phyloP scores from a whole-genome alignment of 768 basidiomycete genomes.

The Lactifluus piperatus region DNA sequence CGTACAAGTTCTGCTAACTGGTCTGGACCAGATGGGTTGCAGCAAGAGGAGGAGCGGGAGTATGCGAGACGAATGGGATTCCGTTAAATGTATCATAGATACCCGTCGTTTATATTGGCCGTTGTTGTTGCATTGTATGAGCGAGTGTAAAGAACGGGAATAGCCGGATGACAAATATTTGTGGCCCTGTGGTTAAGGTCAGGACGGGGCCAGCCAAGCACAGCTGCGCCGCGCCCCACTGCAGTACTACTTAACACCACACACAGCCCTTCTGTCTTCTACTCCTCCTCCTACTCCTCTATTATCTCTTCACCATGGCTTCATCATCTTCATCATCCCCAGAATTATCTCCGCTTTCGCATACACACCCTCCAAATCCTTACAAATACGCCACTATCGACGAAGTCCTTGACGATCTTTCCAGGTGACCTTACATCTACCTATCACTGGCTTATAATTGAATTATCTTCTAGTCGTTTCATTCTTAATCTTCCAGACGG shows the following conservation, averaged over 20 bases:
- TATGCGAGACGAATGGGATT: conserved; percentile 92
- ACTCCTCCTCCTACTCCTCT: conserved; percentile 12
- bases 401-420: conserved; percentile 85
- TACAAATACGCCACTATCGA: conserved; percentile 56
- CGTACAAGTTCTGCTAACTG: conserved; percentile 94
- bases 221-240: conserved; percentile 2
- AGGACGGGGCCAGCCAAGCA: too few relatives aligned
- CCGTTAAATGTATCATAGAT: conserved; percentile 26
- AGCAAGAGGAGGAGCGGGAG: conserved; percentile 72
- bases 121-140: background rate
- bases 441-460: conserved; percentile 15
- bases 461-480: conserved; percentile 57
- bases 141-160: conserved; percentile 13
- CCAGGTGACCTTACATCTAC: conserved; percentile 47
- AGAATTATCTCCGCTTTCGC: conserved; percentile 45
- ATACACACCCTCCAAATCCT: conserved; percentile 44
- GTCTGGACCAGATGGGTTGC: conserved; percentile 86
- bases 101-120: too few relatives aligned
- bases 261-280: conserved; percentile 21
- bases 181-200: background rate
- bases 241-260: conserved; percentile 20
- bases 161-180: conserved; percentile 17
- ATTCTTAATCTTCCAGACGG: conserved; percentile 93
- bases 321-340: conserved; percentile 75
- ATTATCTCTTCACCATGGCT: conserved; percentile 40